A percentile compares a stretch with the other conserved stretches of the same genome.
phyloP scores from a whole-genome alignment of 2,329 filamentous ascomycete species.

The Paracorniculantispora psalliotae region DNA sequence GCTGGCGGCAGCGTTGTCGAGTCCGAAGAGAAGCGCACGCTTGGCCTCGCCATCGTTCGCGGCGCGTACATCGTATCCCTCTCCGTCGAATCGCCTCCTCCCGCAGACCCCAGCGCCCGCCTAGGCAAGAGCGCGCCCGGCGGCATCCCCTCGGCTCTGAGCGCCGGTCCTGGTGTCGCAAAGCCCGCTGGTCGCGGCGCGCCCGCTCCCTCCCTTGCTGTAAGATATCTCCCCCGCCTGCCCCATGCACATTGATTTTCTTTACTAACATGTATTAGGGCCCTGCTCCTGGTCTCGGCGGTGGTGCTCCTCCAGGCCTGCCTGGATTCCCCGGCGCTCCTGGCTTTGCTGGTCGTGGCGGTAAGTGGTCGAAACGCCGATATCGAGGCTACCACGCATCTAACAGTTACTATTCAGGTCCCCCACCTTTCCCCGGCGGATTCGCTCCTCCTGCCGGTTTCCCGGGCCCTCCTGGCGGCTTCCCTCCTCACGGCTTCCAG shows the following conservation, averaged over 20 bases:
- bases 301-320: constrained; percentile 56
- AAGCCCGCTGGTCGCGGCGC: constrained; percentile 84
- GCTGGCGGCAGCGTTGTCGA: constrained; percentile 60
- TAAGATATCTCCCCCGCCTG: constrained; percentile 31
- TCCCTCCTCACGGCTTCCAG: constrained; percentile 49
- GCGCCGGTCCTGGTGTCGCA: constrained; percentile 82
- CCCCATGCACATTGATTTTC: background rate
- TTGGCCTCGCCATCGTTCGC: constrained; percentile 89
- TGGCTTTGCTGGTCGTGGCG: constrained; percentile 47
- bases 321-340: constrained; percentile 48
- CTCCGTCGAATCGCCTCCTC: constrained; percentile 91
- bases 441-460: constrained; percentile 44
- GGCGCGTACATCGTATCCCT: constrained; percentile 92
- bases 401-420: constrained; percentile 33
- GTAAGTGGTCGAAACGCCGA: constrained; percentile 35
- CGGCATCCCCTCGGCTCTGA: constrained; percentile 64
- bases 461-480: constrained; percentile 33
- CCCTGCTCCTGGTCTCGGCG: constrained; percentile 82
- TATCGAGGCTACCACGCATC: constrained; percentile 17
- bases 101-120: constrained; percentile 85
- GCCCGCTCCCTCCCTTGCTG: constrained; percentile 70
- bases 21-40: constrained; percentile 94
- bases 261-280: constrained; percentile 42
- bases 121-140: constrained; percentile 72
- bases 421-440: constrained; percentile 46